phyloP scores from a whole-genome alignment of 2,329 filamentous ascomycete species.

The Epichloe brachyelytri region DNA sequence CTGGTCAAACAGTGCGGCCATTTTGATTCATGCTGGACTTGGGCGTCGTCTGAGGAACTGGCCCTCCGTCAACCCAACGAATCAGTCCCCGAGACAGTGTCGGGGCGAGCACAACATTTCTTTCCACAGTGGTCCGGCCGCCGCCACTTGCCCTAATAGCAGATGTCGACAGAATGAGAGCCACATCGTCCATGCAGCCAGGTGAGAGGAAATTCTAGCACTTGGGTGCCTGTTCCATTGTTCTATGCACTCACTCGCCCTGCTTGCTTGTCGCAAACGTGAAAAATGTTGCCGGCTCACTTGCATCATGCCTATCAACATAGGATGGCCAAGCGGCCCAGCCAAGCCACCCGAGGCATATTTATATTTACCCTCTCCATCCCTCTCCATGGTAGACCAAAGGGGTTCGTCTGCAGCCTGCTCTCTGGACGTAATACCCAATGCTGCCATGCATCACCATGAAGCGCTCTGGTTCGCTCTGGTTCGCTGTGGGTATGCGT shows the following conservation, averaged over 20 bases:
- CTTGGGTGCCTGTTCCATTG: background rate
- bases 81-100: background rate
- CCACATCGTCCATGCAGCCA: background rate
- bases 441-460: background rate
- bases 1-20: background rate
- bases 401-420: background rate
- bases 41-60: conserved; percentile 1
- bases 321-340: background rate
- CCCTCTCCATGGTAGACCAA: background rate
- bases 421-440: background rate
- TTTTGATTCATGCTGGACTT: conserved; percentile 5
- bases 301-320: background rate
- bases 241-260: background rate
- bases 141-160: background rate
- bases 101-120: background rate
- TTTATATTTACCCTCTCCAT: background rate
- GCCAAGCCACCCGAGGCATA: background rate
- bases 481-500: background rate
- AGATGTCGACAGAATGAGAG: background rate
- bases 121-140: background rate
- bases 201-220: background rate
- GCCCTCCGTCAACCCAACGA: background rate
- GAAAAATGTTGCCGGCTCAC: background rate
- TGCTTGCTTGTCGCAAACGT: background rate
- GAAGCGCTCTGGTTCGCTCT: background rate